Base-by-base conservation (phyloP, 805 yeast species). In the Candida orba region DNA sequence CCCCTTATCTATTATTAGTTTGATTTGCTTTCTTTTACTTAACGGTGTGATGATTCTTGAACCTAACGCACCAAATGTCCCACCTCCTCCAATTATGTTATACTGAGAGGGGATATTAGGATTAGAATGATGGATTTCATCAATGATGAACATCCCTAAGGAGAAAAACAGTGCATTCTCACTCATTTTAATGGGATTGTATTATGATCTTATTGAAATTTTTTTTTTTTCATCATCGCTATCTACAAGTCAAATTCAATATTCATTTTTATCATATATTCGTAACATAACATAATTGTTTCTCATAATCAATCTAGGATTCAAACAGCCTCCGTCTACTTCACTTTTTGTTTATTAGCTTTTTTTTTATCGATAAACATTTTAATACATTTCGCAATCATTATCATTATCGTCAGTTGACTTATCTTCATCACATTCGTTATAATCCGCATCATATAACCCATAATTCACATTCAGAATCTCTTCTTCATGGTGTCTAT, bases 61-160 rank as follows among this genome's bases (percentile, higher is more conserved):
- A 0, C 96, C 96, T 14, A 84, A 65, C 1, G 80, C 75, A 2
- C 89, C 89, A 59, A 75, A 90, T 1, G 91, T 76, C 0, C 95
- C 96, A 2, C 90, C 98, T 2, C 98, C 98, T 1, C 98, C 98
- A 38, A 86, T 69, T 8, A 90, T 70, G 57, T 85, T 60, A 48
- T 53, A 59, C 50, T 66, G 68, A 45, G 65, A 40, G 49, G 64
- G 50, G 42, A 37, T 36, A 61, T 52, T 40, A 8, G 41, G 43
- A 3, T 44, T 58, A 0, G 76, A 72, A 54, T 76, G 79, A 44
- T 76, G 79, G 52, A 89, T 86, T 50, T 87, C 95, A 61, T 90
- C 98, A 15, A 90, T 73, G 54, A 91, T 88, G 64, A 88, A 84
- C 87, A 90, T 82, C 37, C 96, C 98, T 68, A 85, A 68, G 1